Evolutionary conservation across 768 basidiomycete species (phyloP).

Genomic region (Trametes cinnabarina): DNA sequence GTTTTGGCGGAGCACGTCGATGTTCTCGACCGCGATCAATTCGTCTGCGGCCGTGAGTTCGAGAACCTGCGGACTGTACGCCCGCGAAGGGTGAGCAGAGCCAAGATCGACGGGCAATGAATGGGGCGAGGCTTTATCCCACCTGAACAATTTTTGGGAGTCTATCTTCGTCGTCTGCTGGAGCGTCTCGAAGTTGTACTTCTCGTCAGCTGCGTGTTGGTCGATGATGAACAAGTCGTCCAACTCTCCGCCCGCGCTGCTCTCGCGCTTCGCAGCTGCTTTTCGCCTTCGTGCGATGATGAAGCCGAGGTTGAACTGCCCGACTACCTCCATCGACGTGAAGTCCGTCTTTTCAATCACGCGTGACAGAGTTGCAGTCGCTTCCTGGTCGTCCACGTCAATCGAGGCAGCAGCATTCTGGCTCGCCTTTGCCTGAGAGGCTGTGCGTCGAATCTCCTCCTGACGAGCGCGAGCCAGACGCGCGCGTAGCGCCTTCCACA

Average conservation of each 20-base stretch:
- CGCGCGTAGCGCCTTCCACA: conserved; percentile 13
- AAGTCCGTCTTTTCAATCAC: conserved; percentile 90
- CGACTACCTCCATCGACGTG: conserved; percentile 74
- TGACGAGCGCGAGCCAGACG: background rate
- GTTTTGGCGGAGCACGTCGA: conserved; percentile 78
- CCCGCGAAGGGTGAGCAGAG: background rate
- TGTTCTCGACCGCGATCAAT: conserved; percentile 80
- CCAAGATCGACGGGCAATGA: background rate
- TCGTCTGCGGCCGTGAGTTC: conserved; percentile 91
- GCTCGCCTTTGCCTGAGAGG: background rate
- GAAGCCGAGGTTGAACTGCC: conserved; percentile 96
- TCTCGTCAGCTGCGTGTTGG: conserved; percentile 97
- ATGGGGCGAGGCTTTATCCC: conserved; percentile 26
- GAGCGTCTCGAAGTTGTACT: conserved; percentile 95
- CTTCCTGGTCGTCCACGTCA: conserved; percentile 52
- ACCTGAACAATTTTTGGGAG: conserved; percentile 84
- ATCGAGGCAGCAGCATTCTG: conserved; percentile 27
- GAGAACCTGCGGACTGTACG: conserved; percentile 66
- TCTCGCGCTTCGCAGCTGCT: conserved; percentile 8
- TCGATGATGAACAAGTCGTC: conserved; percentile 97
- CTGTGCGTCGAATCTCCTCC: conserved; percentile 8
- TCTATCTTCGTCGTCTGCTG: conserved; percentile 89
- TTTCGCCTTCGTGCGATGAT: conserved; percentile 74
- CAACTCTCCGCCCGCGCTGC: conserved; percentile 28
- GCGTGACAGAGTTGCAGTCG: conserved; percentile 68